Evolutionary conservation across 2,329 filamentous ascomycete genomes (phyloP).

Genomic region (Echinosphaeria canescens): DNA sequence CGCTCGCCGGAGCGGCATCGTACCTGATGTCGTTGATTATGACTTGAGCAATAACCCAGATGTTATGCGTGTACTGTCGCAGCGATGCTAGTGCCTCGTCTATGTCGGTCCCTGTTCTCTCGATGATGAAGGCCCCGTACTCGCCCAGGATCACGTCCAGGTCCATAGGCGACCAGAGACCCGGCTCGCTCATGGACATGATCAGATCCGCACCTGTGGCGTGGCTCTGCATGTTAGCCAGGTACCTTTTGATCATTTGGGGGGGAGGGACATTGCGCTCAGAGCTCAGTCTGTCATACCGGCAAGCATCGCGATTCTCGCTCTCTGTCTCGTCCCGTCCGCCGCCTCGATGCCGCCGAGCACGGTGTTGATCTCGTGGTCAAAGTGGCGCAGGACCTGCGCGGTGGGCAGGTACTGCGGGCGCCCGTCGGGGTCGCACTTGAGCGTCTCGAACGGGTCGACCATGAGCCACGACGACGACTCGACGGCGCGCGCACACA

Average conservation of each 20-base stretch:
- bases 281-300: constrained; percentile 1
- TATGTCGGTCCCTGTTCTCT: constrained; percentile 73
- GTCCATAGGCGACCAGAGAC: constrained; percentile 69
- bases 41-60: constrained; percentile 73
- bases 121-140: constrained; percentile 71
- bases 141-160: constrained; percentile 70
- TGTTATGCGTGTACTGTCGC: constrained; percentile 65
- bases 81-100: constrained; percentile 71
- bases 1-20: constrained; percentile 28
- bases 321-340: constrained; percentile 43
- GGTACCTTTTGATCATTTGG: too few species aligned
- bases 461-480: constrained; percentile 69
- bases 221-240: too few species aligned
- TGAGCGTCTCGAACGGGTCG: constrained; percentile 65
- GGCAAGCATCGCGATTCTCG: constrained; percentile 61
- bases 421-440: constrained; percentile 22
- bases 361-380: constrained; percentile 69
- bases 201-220: constrained; percentile 53
- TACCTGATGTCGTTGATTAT: constrained; percentile 75
- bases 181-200: constrained; percentile 26
- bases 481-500: constrained; percentile 68
- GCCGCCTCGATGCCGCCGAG: constrained; percentile 49
- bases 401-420: constrained; percentile 76
- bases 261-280: too few species aligned
- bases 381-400: constrained; percentile 75